Evolutionary conservation across 2,329 filamentous ascomycete genomes (phyloP).

Genomic region (Alternaria novae-zelandiae): DNA sequence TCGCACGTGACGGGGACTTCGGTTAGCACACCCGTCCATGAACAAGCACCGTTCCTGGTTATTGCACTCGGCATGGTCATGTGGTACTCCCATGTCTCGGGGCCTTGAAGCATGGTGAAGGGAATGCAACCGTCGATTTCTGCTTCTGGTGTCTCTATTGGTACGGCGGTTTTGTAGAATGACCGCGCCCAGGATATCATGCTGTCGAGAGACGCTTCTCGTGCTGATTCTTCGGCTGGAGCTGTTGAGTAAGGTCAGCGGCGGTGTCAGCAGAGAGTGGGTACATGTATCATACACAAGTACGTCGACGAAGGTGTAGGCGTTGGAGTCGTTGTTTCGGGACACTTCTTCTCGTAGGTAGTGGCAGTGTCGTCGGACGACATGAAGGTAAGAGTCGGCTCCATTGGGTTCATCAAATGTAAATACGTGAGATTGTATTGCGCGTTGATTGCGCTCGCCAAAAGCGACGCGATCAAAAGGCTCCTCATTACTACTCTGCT

Average conservation of each 20-base stretch:
- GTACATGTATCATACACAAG: not conserved
- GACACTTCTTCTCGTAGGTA: constrained; percentile 6
- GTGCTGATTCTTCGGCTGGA: not conserved
- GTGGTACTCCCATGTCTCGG: constrained; percentile 6
- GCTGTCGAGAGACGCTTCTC: not conserved
- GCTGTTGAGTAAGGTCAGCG: not conserved
- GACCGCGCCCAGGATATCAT: not conserved
- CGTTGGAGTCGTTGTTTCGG: not conserved
- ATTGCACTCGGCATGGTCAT: not conserved
- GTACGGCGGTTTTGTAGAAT: constrained; percentile 9
- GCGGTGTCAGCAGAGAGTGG: not conserved
- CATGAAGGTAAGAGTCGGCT: not conserved
- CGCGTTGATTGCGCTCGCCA: not conserved
- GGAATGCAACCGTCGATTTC: not conserved
- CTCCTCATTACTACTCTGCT: not conserved
- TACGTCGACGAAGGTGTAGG: constrained; percentile 41
- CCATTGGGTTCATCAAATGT: not conserved
- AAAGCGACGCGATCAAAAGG: not conserved
- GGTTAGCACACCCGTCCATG: constrained; percentile 8
- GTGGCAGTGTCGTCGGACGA: constrained; percentile 10
- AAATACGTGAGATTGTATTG: constrained; percentile 6
- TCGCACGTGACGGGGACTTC: constrained; percentile 10
- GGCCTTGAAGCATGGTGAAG: constrained; percentile 10
- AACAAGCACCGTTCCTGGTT: constrained; percentile 7
- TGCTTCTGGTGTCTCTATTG: constrained; percentile 33